phyloP scores from a whole-genome alignment of 2,329 filamentous ascomycete species.

The Aspergillus fructus region DNA sequence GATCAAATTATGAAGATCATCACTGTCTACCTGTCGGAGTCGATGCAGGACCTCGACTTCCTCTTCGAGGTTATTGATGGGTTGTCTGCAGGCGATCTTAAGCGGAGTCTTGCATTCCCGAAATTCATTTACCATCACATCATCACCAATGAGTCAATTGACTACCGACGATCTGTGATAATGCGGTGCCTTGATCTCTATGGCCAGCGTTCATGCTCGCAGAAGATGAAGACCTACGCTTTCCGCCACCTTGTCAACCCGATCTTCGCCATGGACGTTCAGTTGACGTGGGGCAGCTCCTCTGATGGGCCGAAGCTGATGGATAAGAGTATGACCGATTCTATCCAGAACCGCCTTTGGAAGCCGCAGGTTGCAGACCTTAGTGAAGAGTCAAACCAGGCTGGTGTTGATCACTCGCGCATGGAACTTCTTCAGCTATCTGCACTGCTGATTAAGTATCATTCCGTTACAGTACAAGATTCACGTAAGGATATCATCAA shows the following conservation, averaged over 20 bases:
- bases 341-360: slow-evolving; percentile 91
- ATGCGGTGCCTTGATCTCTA: slow-evolving; percentile 87
- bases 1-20: slow-evolving; percentile 86
- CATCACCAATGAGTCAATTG: slow-evolving; percentile 78
- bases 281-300: slow-evolving; percentile 68
- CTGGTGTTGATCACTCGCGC: slow-evolving; percentile 89
- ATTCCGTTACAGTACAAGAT: slow-evolving; percentile 82
- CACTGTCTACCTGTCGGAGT: slow-evolving; percentile 73
- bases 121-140: slow-evolving; percentile 82
- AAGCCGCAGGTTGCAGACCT: slow-evolving; percentile 80
- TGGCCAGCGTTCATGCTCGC: slow-evolving; percentile 71
- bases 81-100: slow-evolving; percentile 79
- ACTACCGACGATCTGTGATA: slow-evolving; percentile 80
- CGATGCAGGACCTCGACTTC: slow-evolving; percentile 74
- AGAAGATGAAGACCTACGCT: slow-evolving; percentile 89
- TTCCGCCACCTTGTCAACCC: slow-evolving; percentile 93
- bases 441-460: slow-evolving; percentile 92
- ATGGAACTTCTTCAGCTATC: slow-evolving; percentile 96
- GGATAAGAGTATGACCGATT: slow-evolving; percentile 82
- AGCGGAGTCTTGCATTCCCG: slow-evolving; percentile 71
- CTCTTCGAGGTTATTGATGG: slow-evolving; percentile 82
- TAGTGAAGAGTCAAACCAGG: slow-evolving; percentile 77
- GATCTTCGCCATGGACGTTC: slow-evolving; percentile 93
- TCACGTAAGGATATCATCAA: slow-evolving; percentile 97
- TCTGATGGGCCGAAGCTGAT: slow-evolving; percentile 69